Base-by-base conservation (phyloP, 2,329 filamentous ascomycete species). In the Alternaria burnsii region DNA sequence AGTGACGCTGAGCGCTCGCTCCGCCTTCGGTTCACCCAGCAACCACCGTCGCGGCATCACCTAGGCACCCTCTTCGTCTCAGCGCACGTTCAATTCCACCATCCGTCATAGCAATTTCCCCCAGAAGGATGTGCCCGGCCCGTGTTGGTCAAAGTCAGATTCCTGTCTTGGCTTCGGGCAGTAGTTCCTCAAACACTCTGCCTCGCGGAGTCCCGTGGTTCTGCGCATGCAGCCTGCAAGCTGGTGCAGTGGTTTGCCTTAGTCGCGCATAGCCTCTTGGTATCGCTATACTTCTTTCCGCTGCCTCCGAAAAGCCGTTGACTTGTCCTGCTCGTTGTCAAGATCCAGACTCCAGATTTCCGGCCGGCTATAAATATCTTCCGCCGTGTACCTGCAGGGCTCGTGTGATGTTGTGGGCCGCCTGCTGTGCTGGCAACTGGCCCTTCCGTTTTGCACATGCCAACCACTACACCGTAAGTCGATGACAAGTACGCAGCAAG, bases 1-100 rank as follows among this genome's bases (percentile, higher is more conserved):
- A 14, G 14, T 53, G 14, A 43, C 52, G 32, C 30, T 30, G 44
- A 24, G 44, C 54, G 40, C 47, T n/a, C 48, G 47, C 55, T 58
- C 47, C 26, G 47, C 55, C 50, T n/a, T 5, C 55, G 24, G 63
- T 66, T 67, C 62, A 67, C 65, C 65, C 55, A 68, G 65, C 65
- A 60, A 60, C 58, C 26, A 41, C 38, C 18, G 36, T 14, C 43
- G 28, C 52, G 46, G 22, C 38, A 50, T 40, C 58, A 41, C n/a
- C 46, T 50, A 30, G 46, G 11, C 52, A 28, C 36, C 32, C 43
- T 58, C 42, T 12, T 54, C 32, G 47, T 38, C 40, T 55, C 46
- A 26, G 50, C 38, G 51, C 59, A 62, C 62, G 38, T 58, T 52
- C 61, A 38, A 46, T 58, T 52, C 26, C 61, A 36, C 52, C 30